Percentiles rank a stretch among this genome's conserved stretches.
Evolutionary conservation across 2,329 filamentous ascomycete genomes (phyloP).

Genomic region (Huntiella abstrusa): DNA sequence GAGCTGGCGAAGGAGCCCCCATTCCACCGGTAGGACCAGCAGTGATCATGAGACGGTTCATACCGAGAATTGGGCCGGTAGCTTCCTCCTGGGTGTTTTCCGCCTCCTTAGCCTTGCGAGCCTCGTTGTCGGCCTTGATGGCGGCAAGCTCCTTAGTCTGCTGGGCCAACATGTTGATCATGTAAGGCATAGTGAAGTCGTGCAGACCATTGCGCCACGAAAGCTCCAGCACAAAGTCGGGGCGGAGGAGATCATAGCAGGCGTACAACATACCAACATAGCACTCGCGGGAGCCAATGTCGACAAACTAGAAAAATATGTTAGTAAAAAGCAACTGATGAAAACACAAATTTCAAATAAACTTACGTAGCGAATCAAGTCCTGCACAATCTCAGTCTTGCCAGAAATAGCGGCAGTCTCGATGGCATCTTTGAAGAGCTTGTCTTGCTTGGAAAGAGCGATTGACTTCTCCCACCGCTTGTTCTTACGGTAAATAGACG

Average conservation of each 20-base stretch:
- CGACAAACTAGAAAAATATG: slow-evolving; percentile 55
- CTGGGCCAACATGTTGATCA: slow-evolving; percentile 94
- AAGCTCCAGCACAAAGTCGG: slow-evolving; percentile 83
- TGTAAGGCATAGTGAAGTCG: slow-evolving; percentile 98
- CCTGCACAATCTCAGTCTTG: slow-evolving; percentile 85
- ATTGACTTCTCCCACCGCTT: slow-evolving; percentile 99
- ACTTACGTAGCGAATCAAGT: slow-evolving; percentile 91
- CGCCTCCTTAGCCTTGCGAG: slow-evolving; percentile 60
- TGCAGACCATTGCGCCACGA: slow-evolving; percentile 90
- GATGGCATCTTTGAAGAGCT: slow-evolving; percentile 98
- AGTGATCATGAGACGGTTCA: slow-evolving; percentile 82
- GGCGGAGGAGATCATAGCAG: slow-evolving; percentile 90
- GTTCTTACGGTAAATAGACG: slow-evolving; percentile 98
- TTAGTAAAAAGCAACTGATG: slow-evolving; percentile 17
- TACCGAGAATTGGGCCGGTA: slow-evolving; percentile 81
- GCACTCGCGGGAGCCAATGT: slow-evolving; percentile 96
- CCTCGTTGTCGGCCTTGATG: slow-evolving; percentile 91
- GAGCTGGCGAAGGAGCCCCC: slow-evolving; percentile 35
- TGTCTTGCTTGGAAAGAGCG: slow-evolving; percentile 92
- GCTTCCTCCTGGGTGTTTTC: slow-evolving; percentile 71
- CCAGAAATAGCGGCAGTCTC: slow-evolving; percentile 86
- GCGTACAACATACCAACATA: slow-evolving; percentile 99
- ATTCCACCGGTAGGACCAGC: slow-evolving; percentile 50
- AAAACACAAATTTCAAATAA: not conserved
- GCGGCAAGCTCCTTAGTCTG: slow-evolving; percentile 70